phyloP scores from a whole-genome alignment of 352 stramenopile genomes.

The Thalassiosira tumida region DNA sequence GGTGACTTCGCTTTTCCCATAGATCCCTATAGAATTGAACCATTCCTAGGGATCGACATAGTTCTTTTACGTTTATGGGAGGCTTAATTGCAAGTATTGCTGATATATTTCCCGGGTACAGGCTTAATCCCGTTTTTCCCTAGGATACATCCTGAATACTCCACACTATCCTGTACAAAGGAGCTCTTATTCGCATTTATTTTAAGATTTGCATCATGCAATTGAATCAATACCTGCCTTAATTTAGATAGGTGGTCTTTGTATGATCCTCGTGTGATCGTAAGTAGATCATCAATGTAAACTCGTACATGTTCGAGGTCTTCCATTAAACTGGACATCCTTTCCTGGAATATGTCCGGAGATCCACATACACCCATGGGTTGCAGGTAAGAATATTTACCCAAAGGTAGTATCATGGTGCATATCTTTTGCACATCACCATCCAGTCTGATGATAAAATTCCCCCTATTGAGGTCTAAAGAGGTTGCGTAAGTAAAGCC shows the following conservation, averaged over 20 bases:
- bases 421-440: conserved; percentile 29
- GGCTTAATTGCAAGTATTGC: conserved; percentile 1
- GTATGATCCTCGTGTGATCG: conserved; percentile 26
- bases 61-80: conserved; percentile 70
- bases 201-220: conserved; percentile 45
- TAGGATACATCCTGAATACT: conserved; percentile 63
- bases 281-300: conserved; percentile 60
- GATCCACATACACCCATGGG: conserved; percentile 70
- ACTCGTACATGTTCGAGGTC: conserved; percentile 21
- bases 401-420: conserved; percentile 72
- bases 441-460: conserved; percentile 6
- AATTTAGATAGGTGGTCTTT: conserved; percentile 65
- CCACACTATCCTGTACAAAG: conserved; percentile 34
- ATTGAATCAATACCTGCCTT: conserved; percentile 32
- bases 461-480: conserved; percentile 50
- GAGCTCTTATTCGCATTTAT: conserved; percentile 56
- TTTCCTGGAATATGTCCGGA: conserved; percentile 50
- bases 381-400: conserved; percentile 69
- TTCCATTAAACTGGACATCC: background rate
- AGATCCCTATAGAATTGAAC: conserved; percentile 85
- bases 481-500: conserved; percentile 67
- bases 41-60: conserved; percentile 73
- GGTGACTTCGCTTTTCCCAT: conserved; percentile 75
- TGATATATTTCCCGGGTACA: conserved; percentile 58
- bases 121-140: conserved; percentile 35